phyloP scores from a whole-genome alignment of 1,284 basidiomycete genomes.

The Tilletia caries region DNA sequence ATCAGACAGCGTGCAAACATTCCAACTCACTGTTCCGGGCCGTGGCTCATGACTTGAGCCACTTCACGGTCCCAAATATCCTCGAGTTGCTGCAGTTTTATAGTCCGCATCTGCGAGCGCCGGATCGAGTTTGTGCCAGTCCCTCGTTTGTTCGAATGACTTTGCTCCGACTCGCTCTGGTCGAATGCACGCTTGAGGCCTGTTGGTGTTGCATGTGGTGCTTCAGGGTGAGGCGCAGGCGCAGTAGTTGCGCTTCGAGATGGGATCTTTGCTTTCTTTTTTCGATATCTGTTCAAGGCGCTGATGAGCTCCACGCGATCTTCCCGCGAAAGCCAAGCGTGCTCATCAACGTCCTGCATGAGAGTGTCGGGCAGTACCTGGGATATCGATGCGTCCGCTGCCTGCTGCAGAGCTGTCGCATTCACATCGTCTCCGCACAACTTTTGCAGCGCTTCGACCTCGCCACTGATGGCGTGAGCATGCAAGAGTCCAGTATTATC shows the following conservation, averaged over 20 bases:
- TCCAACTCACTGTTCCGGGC: neutral
- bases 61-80: neutral
- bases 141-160: no score
- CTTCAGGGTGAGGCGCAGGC: no score
- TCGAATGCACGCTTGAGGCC: no score
- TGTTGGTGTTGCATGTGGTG: no score
- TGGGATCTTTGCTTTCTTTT: neutral
- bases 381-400: neutral
- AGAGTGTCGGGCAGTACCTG: neutral
- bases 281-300: neutral
- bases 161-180: no score
- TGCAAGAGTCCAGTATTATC: neutral
- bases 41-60: neutral
- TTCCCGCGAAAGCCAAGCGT: neutral
- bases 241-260: no score
- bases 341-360: constrained; percentile 5
- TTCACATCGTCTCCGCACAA: constrained; percentile 1
- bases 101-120: no score
- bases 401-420: neutral
- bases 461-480: neutral
- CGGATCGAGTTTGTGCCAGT: no score
- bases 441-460: neutral
- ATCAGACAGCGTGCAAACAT: neutral
- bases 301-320: neutral
- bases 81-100: neutral